Evolutionary conservation across 2,329 filamentous ascomycete genomes (phyloP), one percentile per base, ranked within the genome.

Genomic region (Thielaviopsis populi): DNA sequence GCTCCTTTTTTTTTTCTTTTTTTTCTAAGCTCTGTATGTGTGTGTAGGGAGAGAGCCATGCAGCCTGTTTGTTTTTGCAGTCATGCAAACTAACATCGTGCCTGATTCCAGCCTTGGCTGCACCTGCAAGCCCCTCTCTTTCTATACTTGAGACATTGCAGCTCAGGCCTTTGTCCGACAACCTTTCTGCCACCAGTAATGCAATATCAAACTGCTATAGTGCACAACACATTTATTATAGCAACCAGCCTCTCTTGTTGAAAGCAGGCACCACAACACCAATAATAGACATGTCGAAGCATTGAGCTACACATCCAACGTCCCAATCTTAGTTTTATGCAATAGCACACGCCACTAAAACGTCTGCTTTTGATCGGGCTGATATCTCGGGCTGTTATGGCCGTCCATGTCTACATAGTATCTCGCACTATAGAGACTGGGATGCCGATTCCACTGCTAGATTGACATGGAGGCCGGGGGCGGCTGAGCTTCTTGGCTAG

Each of bases 281-380:
- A n/a, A 15, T 11, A 30, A 30, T 54, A n/a, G 50, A 33, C 50
- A 33, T 33, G 37, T 56, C n/a, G 13, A 8, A 27, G 37, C 53
- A 56, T 37, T 10, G 8, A 56, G 30, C 53, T 56, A 27, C 53
- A 30, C 53, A 37, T 56, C 53, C 8, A 37, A 33, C 17, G 37
- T 56, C 24, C 27, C 53, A 56, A 56, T 56, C 17, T 56, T 56
- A 56, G n/a, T 37, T 22, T 56, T 15, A 56, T 56, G 53, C 53
- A 56, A 56, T 56, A 37, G 53, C 53, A 56, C 30, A 17, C 27
- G 4, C 8, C 53, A 56, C 17, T 56, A 37, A 56, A 15, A 33
- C 27, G 37, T 50, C 30, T 6, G 4, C 24, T 56, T 56, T 8
- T 54, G 15, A 24, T 24, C 46, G 24, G 46, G 24, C 46, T 50